A percentile compares a stretch with the other conserved stretches of the same genome.
phyloP scores from a whole-genome alignment of 805 yeast genomes.

The Blastobotrys muscicola region DNA sequence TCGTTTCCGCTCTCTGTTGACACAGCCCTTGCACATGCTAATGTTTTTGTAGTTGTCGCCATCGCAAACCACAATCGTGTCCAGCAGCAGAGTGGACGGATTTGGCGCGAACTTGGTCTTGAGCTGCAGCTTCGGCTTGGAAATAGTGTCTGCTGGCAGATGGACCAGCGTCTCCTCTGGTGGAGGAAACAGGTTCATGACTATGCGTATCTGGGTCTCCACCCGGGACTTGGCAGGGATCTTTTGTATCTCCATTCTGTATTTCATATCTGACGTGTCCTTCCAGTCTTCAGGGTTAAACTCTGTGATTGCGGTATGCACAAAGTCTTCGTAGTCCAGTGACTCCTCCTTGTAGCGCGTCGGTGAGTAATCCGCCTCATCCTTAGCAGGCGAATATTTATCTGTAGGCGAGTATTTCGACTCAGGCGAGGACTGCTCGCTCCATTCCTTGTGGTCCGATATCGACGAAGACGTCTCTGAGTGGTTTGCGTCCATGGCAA shows the following conservation, averaged over 20 bases:
- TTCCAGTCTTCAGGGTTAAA: constrained; percentile 12
- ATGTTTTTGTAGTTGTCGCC: constrained; percentile 39
- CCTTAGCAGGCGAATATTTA: background rate
- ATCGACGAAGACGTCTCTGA: no score
- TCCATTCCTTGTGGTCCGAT: background rate
- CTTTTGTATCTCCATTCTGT: constrained; percentile 34
- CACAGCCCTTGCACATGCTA: constrained; percentile 78
- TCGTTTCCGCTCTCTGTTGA: constrained; percentile 86
- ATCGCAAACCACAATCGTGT: constrained; percentile 67
- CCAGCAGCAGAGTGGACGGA: constrained; percentile 37
- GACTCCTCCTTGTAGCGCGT: background rate
- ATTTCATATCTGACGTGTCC: constrained; percentile 6
- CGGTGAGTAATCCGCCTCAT: no score
- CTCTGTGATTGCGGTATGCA: constrained; percentile 1
- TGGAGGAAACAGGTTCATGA: constrained; percentile 59
- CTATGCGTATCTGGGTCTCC: constrained; percentile 87
- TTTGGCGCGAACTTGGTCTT: constrained; percentile 23
- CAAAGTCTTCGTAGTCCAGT: background rate
- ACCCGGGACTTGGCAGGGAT: constrained; percentile 82
- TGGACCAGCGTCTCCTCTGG: constrained; percentile 67
- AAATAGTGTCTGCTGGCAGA: constrained; percentile 77
- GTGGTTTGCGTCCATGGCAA: constrained; percentile 5
- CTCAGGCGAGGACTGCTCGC: background rate
- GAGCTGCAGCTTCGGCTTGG: constrained; percentile 76
- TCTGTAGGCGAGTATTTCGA: background rate